A percentile compares a stretch with the other conserved stretches of the same genome.
Evolutionary conservation across 2,329 filamentous ascomycete genomes (phyloP).

Genomic region (Hymenoscyphus linearis): DNA sequence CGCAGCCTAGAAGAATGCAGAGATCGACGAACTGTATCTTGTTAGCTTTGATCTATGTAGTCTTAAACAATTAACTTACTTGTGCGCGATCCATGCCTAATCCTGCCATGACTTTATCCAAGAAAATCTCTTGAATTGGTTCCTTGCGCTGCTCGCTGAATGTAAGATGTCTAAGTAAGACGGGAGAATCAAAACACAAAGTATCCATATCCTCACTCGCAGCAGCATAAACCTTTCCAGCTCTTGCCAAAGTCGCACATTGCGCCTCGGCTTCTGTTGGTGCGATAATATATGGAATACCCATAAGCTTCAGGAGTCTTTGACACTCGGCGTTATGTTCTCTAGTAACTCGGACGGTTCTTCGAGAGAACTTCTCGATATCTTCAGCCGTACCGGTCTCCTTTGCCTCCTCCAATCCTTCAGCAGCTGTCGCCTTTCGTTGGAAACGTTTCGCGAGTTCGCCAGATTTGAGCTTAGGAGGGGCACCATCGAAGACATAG

Average conservation of each 20-base stretch:
- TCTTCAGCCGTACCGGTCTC: constrained; percentile 96
- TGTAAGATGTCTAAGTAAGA: constrained; percentile 86
- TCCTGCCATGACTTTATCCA: constrained; percentile 81
- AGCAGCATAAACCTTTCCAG: constrained; percentile 93
- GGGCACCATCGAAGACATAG: constrained; percentile 95
- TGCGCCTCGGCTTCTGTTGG: constrained; percentile 97
- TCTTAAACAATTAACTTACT: constrained; percentile 42
- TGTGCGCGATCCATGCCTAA: constrained; percentile 82
- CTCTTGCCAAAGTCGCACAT: constrained; percentile 82
- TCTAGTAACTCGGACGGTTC: constrained; percentile 89
- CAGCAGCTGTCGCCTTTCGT: constrained; percentile 86
- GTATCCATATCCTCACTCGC: constrained; percentile 99
- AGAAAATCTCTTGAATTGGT: constrained; percentile 89
- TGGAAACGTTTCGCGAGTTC: constrained; percentile 95
- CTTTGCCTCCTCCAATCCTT: constrained; percentile 89
- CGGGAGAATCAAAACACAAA: constrained; percentile 87
- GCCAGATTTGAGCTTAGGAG: constrained; percentile 94
- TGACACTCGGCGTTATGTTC: constrained; percentile 97
- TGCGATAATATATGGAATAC: constrained; percentile 88
- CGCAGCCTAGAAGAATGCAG: constrained; percentile 94
- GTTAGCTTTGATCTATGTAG: constrained; percentile 1
- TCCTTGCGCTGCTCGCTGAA: constrained; percentile 98
- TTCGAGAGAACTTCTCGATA: constrained; percentile 93
- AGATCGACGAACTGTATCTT: constrained; percentile 80
- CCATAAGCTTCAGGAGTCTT: constrained; percentile 86